Evolutionary conservation across 2,329 filamentous ascomycete species (phyloP).

Genomic region (Exophiala oligosperma): DNA sequence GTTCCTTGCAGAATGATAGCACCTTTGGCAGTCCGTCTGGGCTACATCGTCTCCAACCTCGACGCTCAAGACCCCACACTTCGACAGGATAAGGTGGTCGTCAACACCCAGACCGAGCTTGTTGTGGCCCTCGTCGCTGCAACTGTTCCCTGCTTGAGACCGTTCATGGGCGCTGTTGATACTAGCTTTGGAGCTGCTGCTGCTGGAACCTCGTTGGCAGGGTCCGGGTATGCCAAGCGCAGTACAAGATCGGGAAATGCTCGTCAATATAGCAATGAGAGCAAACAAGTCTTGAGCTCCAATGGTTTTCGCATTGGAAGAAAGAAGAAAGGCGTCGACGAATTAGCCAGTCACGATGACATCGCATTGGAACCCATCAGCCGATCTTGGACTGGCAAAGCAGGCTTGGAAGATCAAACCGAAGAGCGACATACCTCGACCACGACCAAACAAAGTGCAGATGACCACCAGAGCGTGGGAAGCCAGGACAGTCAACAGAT

Average conservation of each 20-base stretch:
- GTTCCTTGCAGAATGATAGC: background rate
- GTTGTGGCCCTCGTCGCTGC: background rate
- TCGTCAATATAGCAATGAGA: background rate
- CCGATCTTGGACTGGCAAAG: background rate
- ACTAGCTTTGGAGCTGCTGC: conserved; percentile 26
- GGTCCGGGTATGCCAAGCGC: conserved; percentile 3
- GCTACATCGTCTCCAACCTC: background rate
- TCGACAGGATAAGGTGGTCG: background rate
- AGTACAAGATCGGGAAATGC: background rate
- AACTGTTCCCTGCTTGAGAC: conserved; percentile 1
- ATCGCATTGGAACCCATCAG: background rate
- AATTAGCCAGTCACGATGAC: background rate
- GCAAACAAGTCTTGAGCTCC: background rate
- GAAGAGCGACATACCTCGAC: background rate
- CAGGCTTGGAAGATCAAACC: background rate
- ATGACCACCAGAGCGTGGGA: background rate
- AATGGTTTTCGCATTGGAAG: background rate
- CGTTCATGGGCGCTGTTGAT: conserved; percentile 4
- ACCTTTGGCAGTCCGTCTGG: background rate
- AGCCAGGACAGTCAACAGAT: conserved; percentile 2
- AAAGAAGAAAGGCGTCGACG: background rate
- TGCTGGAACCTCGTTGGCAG: conserved; percentile 28
- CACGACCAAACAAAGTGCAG: background rate
- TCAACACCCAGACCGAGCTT: background rate
- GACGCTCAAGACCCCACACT: background rate